Evolutionary conservation across 2,329 filamentous ascomycete genomes (phyloP), one percentile per base, ranked within the genome.

Genomic region (Fusarium tuaranense): DNA sequence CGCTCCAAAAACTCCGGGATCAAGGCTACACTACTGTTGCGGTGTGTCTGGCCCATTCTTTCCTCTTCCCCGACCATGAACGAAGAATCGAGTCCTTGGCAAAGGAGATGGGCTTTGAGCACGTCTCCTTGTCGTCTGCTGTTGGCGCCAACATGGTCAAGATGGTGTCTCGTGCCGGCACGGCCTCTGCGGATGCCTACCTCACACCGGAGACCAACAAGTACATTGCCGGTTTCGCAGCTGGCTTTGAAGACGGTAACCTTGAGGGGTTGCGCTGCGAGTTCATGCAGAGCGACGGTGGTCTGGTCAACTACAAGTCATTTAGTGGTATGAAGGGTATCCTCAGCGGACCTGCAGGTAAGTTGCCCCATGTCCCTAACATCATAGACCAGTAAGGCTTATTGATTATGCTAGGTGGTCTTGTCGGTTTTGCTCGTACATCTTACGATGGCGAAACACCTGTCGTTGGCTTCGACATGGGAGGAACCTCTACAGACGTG

Each of bases 401-500:
- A 62, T n/a, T 7, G 3, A 18, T 32, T 25, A 22, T 34, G 2
- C 14, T 10, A 70, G 70, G 70, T 1, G 70, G 70, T 14, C 60
- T 72, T 5, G 70, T 72, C 5, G 70, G 70, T 7, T 72, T 65
- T 20, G 70, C 70, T 13, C 58, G 68, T 16, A 72, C 70, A 14
- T 72, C 70, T 2, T 72, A 72, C 7, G 68, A 72, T 1, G 71
- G 74, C 41, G 60, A 72, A 32, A 75, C 72, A 3, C 75, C 77
- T 3, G 71, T 79, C 1, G 63, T 79, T 1, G 77, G 77, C 5
- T 79, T 79, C 51, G 76, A 79, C 59, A 79, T 78, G 76, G 77
- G 92, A 25, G 92, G 92, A 14, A 94, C 92, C 7, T 92, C 89
- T 61, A 94, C 92, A 1, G 92, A 94, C 79, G 91, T 94, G n/a